A percentile compares a stretch with the other conserved stretches of the same genome.
These are phyloP conservation scores for Pythium dissimile DNA, from an alignment of 352 stramenopile species.

Conservation along the genomic window DNA sequence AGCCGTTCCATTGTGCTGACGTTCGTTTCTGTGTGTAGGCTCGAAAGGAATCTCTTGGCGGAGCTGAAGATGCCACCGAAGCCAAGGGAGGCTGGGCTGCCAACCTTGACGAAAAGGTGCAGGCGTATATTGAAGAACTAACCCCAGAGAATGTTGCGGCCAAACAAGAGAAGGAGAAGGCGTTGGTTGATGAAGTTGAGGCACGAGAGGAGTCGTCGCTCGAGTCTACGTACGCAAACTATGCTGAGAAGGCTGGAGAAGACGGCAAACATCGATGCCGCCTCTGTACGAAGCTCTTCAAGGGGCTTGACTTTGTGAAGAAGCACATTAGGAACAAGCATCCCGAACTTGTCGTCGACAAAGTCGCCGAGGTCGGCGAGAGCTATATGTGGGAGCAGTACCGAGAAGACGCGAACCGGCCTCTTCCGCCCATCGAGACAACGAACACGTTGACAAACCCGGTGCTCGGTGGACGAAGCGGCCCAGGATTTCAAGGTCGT, in stretches of 20 bases:
- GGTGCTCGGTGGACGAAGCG: slow-evolving; percentile 40
- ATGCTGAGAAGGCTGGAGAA: slow-evolving; percentile 79
- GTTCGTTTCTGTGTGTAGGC: slow-evolving; percentile 4
- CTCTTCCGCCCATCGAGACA: slow-evolving; percentile 67
- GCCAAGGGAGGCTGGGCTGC: slow-evolving; percentile 70
- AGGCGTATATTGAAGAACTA: slow-evolving; percentile 60
- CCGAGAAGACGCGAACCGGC: slow-evolving; percentile 74
- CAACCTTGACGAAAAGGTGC: slow-evolving; percentile 74
- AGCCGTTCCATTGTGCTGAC: not conserved
- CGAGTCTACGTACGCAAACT: slow-evolving; percentile 76
- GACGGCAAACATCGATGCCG: slow-evolving; percentile 81
- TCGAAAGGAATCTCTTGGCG: slow-evolving; percentile 40
- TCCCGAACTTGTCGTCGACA: slow-evolving; percentile 77
- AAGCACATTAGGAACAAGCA: slow-evolving; percentile 90
- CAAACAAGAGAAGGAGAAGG: slow-evolving; percentile 51
- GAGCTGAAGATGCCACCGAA: slow-evolving; percentile 23
- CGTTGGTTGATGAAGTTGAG: slow-evolving; percentile 77
- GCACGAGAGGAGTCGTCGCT: slow-evolving; percentile 62
- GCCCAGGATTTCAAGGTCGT: slow-evolving; percentile 22
- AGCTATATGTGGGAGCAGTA: slow-evolving; percentile 89
- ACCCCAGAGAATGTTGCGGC: slow-evolving; percentile 39
- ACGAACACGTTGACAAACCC: slow-evolving; percentile 60
- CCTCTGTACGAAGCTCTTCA: slow-evolving; percentile 87
- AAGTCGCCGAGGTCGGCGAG: slow-evolving; percentile 75
- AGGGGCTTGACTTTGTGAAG: slow-evolving; percentile 85